Base-by-base conservation (phyloP, 331 rosid genomes). In the Rhamnella rubrinervis region DNA sequence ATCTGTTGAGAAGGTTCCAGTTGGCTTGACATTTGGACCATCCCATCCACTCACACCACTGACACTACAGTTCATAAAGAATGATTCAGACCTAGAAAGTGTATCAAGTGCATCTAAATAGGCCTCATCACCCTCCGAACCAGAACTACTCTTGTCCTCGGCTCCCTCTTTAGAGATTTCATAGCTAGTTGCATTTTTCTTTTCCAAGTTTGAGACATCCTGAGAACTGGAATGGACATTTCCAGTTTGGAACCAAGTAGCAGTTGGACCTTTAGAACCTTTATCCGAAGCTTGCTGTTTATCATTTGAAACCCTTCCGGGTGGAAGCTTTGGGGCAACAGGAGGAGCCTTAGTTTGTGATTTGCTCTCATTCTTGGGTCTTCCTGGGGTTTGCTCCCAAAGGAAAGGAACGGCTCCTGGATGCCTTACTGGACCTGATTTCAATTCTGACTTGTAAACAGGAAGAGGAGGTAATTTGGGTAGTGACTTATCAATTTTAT, bases 321-420 rank as follows among this genome's bases (percentile, higher is more conserved):
- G 95, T 2, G 96, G 95, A 70, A 80, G 83, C 73, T 73, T 87
- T 8, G 96, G 98, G 40, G 72, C 61, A 35, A 72, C 55, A 23
- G 56, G 68, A 82, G 79, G 41, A 80, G 35, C 59, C 46, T 28
- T 41, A 38, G 66, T 61, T 19, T 64, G 76, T 31, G 68, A 61
- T 68, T 72, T 71, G 60, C 70, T 75, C 76, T 83, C 93, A 77
- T 85, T 86, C 68, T 89, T 93, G 5, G 97, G 98, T 67, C 56
- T 89, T 71, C 98, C 98, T 4, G 98, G 98, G 21, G 81, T 77
- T 61, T 82, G 77, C 81, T 93, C 98, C 97, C 98, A 93, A 6
- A 80, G 20, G 75, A 93, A 93, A 68, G 98, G 98, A 78, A 93
- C 78, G 37, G 70, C 82, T 72, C 97, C 97, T 11, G 92, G 86